Evolutionary conservation across 495 filamentous ascomycete species (phyloP).

Genomic region (Podospora conica): DNA sequence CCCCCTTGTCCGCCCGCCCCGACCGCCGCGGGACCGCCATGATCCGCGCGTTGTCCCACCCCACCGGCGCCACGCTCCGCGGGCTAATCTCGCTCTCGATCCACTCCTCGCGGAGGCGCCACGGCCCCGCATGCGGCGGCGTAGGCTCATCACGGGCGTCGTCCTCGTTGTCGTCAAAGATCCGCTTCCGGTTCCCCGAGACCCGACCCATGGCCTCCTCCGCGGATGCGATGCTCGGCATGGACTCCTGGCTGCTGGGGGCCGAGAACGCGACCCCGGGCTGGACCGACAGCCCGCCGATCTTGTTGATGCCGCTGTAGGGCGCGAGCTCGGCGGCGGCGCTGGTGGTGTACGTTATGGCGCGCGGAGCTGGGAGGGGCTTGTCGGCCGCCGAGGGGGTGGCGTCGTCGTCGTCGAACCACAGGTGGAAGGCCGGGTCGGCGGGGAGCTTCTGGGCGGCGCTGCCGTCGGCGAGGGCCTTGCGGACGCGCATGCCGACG

Average conservation of each 20-base stretch:
- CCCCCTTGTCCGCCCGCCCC: slow-evolving; percentile 7
- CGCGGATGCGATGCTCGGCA: slow-evolving; percentile 10
- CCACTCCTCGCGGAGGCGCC: slow-evolving; percentile 22
- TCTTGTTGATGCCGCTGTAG: slow-evolving; percentile 68
- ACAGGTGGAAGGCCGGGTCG: slow-evolving; percentile 41
- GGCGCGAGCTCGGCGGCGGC: slow-evolving; percentile 55
- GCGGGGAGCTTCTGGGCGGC: slow-evolving; percentile 53
- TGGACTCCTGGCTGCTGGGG: slow-evolving; percentile 37
- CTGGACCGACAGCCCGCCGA: slow-evolving; percentile 51
- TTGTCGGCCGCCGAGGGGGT: neutral
- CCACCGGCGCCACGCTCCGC: slow-evolving; percentile 26
- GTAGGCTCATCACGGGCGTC: neutral
- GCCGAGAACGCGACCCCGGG: slow-evolving; percentile 11
- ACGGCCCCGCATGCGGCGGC: slow-evolving; percentile 12
- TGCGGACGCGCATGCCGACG: slow-evolving; percentile 90
- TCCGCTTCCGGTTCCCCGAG: slow-evolving; percentile 31
- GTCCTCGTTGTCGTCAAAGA: slow-evolving; percentile 27
- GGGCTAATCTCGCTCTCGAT: slow-evolving; percentile 36
- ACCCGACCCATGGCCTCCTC: neutral
- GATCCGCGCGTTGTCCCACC: slow-evolving; percentile 23
- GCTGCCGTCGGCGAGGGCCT: slow-evolving; percentile 86
- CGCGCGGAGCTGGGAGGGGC: slow-evolving; percentile 10
- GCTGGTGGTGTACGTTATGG: slow-evolving; percentile 19
- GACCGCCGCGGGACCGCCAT: slow-evolving; percentile 36
- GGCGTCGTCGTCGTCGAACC: slow-evolving; percentile 27